phyloP scores from a whole-genome alignment of 495 filamentous ascomycete species.

The Lentithecium fluviatile region DNA sequence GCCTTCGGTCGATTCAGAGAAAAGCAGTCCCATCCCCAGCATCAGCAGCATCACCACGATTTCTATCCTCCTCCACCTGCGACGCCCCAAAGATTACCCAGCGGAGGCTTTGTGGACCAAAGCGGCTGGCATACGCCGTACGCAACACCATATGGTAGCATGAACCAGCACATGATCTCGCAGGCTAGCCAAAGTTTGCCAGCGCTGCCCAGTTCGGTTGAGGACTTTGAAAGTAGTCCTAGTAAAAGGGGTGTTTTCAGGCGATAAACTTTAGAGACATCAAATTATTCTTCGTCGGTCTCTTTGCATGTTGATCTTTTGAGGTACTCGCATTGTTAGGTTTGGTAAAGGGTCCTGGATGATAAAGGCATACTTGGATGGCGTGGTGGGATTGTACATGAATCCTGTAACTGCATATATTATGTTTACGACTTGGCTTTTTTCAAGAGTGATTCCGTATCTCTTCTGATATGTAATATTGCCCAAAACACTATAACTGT shows the following conservation, averaged over 20 bases:
- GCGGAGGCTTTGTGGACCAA: constrained; percentile 33
- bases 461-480: too few relatives aligned
- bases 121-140: constrained; percentile 1
- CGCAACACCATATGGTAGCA: constrained; percentile 18
- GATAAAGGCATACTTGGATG: too few relatives aligned
- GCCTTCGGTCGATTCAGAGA: constrained; percentile 52
- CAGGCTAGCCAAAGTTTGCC: constrained; percentile 21
- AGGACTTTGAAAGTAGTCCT: constrained; percentile 4
- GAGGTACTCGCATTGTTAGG: too few relatives aligned
- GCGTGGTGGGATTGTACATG: too few relatives aligned
- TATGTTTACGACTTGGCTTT: too few relatives aligned
- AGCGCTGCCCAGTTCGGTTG: background rate
- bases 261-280: background rate
- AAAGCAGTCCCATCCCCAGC: constrained; percentile 27
- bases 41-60: constrained; percentile 20
- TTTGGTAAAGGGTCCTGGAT: too few relatives aligned
- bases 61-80: constrained; percentile 37
- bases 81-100: constrained; percentile 41
- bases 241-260: constrained; percentile 6
- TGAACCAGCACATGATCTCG: constrained; percentile 13
- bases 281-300: too few relatives aligned
- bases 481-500: too few relatives aligned
- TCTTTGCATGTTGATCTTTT: too few relatives aligned
- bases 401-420: too few relatives aligned
- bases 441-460: too few relatives aligned